A percentile compares a stretch with the other conserved stretches of the same genome.
These are phyloP conservation scores for Chionographis japonica DNA, from an alignment of 106 monocot genomes.

Conservation along the genomic window DNA sequence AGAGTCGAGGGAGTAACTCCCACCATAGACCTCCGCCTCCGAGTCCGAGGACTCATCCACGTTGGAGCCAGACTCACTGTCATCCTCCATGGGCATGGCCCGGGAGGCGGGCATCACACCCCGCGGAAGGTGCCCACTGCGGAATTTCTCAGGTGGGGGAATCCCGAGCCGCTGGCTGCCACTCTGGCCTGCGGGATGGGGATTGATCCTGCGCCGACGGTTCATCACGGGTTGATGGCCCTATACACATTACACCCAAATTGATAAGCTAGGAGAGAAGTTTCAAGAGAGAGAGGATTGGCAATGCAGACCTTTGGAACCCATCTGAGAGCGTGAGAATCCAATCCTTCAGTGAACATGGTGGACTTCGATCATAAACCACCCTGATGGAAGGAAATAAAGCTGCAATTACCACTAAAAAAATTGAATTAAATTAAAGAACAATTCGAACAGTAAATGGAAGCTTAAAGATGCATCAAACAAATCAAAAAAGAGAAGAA, in stretches of 20 bases:
- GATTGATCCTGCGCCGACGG: conserved; percentile 29
- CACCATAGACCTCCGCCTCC: conserved; percentile 49
- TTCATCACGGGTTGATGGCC: conserved; percentile 7
- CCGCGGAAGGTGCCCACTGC: conserved; percentile 67
- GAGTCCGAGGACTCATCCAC: conserved; percentile 68
- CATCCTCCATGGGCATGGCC: conserved; percentile 25
- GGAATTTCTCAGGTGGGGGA: conserved; percentile 79
- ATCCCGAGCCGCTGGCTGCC: conserved; percentile 43
- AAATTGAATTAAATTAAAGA: too few relatives aligned
- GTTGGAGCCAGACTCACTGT: conserved; percentile 53
- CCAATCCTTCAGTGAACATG: conserved; percentile 59
- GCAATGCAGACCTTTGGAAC: conserved; percentile 30
- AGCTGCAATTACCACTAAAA: too few relatives aligned
- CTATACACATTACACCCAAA: conserved; percentile 1
- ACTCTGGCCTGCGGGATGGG: conserved; percentile 12
- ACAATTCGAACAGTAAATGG: too few relatives aligned
- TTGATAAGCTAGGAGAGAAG: conserved; percentile 1
- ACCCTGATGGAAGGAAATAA: too few relatives aligned
- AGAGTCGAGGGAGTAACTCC: conserved; percentile 54
- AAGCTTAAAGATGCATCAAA: too few relatives aligned
- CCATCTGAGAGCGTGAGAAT: conserved; percentile 39
- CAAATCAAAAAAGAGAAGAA: too few relatives aligned
- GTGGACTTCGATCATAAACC: conserved; percentile 13
- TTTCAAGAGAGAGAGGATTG: neutral
- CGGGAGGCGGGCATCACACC: conserved; percentile 27